Base-by-base conservation (phyloP, 306 rosid genomes). In the Castanospermum australe region DNA sequence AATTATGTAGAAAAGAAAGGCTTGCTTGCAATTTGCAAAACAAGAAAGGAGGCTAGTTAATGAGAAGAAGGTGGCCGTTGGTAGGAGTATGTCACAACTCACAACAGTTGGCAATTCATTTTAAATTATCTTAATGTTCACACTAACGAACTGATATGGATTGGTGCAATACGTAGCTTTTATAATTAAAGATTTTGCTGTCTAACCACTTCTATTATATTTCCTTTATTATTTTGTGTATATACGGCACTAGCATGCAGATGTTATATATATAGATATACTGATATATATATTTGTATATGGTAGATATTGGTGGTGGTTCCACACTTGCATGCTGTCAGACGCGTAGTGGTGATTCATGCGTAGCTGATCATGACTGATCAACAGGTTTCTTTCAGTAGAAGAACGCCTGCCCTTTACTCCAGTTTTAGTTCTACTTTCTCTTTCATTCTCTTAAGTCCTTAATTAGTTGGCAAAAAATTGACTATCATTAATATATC, bases 61-160 rank as follows among this genome's bases (percentile, higher is more conserved):
- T 76, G 56, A 17, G 1, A 10, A 39, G 70, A 44, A 32, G 82
- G 11, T 78, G 51, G 51, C 62, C 68, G 82, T 69, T 78, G 69
- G 82, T 30, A 78, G 76, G 30, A 56, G 38, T 4, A 32, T 42
- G 82, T 78, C 76, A 55, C 76, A n/a, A n/a, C n/a, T n/a, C n/a
- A n/a, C 65, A 55, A 25, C 76, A 67, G 25, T 21, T 18, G 59
- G 51, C 82, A 42, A 56, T 68, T 45, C 62, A 74, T 30, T 56
- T 77, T 77, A 24, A 77, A 67, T 77, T 67, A 7, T 20, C 21
- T 51, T 52, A 36, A 9, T 54, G 57, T 52, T 66, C 57, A 38
- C 67, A 50, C 55, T 38, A 4, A 35, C 14, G 8, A 39, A 22
- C 1, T 50, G 8, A 69, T 28, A 28, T 10, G 17, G 44, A 45